Evolutionary conservation across 2,329 filamentous ascomycete species (phyloP), one percentile per base, ranked within the genome.

Genomic region (Lasiodiplodia sp.): DNA sequence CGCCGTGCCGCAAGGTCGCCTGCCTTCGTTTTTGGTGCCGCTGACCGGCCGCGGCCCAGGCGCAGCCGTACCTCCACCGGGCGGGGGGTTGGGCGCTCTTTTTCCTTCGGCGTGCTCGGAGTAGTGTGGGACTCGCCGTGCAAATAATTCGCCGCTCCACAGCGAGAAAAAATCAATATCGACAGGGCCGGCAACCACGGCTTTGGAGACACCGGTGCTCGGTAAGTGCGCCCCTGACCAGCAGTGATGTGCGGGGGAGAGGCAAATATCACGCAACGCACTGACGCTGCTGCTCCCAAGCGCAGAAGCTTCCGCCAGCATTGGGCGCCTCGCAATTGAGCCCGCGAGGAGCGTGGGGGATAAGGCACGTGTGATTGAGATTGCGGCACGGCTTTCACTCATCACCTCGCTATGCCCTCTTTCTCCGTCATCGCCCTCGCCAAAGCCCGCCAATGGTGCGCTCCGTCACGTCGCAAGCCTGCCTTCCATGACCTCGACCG

Each of bases 401-500:
- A 64, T 64, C 47, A 52, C 38, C 25, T 21, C 58, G 25, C 28
- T 37, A 31, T 51, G 16, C 18, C 25, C 25, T 49, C 23, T 14
- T 6, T 49, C 23, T 38, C 23, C 56, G 56, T 44, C 37, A 58
- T 40, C 57, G 23, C 47, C 21, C 51, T 23, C 28, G 16, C 60
- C 44, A 64, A 28, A 28, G 10, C 23, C 28, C 21, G 12, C 56
- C 58, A 49, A 63, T 63, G 58, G 18, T 21, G 28, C 58, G 40
- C 38, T 34, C 52, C 2, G 67, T 74, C 55, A 71, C 70, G 34
- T 72, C 69, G 57, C 68, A 62, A 76, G 68, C 28, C 44, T 73
- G n/a, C 79, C 80, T 68, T 81, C 73, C 79, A 81, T 82, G 6
- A 85, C 80, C 70, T 78, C 74, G 18, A 84, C 79, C 18, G 83